Evolutionary conservation across 1,139 yeast genomes (phyloP).

Genomic region (Petasospora rhodanensis): DNA sequence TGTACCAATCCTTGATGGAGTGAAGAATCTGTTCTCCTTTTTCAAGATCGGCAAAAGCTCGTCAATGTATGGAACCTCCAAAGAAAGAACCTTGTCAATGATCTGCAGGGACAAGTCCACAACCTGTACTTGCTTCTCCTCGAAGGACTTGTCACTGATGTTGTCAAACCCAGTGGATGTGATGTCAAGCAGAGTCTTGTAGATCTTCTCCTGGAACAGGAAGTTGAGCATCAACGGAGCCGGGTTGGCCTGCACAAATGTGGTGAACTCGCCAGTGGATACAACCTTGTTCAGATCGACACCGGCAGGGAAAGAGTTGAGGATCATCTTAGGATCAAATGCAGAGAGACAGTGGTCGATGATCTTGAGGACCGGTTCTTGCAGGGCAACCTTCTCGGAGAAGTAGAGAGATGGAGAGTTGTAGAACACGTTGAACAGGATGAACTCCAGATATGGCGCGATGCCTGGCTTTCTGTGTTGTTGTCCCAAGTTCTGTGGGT

Average conservation of each 20-base stretch:
- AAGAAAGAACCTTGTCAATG: slow-evolving; percentile 44
- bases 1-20: slow-evolving; percentile 51
- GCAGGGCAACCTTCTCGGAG: slow-evolving; percentile 44
- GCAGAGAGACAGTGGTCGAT: slow-evolving; percentile 50
- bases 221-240: slow-evolving; percentile 61
- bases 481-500: slow-evolving; percentile 62
- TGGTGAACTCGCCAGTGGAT: slow-evolving; percentile 35
- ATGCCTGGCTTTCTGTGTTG: slow-evolving; percentile 63
- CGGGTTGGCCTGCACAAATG: slow-evolving; percentile 54
- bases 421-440: slow-evolving; percentile 62
- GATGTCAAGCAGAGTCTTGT: slow-evolving; percentile 51
- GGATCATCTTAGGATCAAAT: slow-evolving; percentile 60
- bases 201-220: slow-evolving; percentile 55
- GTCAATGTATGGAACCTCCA: slow-evolving; percentile 53
- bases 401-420: slow-evolving; percentile 34
- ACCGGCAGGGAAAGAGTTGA: slow-evolving; percentile 45
- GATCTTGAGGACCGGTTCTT: slow-evolving; percentile 47
- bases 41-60: slow-evolving; percentile 41
- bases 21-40: slow-evolving; percentile 33
- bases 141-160: slow-evolving; percentile 34
- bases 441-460: slow-evolving; percentile 76
- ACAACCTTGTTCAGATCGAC: slow-evolving; percentile 49
- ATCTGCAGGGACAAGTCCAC: slow-evolving; percentile 39
- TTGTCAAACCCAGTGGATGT: slow-evolving; percentile 54
- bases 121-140: slow-evolving; percentile 32